These are phyloP conservation scores for Boletus rex-veris DNA, from an alignment of 768 basidiomycete genomes.

Conservation along the genomic window DNA sequence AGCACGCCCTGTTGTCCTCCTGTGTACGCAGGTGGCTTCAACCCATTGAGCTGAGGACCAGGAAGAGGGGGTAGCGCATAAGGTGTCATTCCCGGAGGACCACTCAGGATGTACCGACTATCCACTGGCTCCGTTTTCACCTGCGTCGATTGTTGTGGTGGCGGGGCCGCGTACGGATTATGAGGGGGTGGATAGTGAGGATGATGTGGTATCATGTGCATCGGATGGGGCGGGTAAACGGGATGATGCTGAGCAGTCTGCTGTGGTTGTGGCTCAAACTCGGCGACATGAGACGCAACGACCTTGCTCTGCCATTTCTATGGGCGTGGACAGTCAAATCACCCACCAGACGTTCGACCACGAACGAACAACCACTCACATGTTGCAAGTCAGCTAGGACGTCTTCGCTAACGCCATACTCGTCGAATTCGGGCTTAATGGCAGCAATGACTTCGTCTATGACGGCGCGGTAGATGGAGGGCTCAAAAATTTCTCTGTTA, in stretches of 20 bases:
- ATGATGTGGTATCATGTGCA: constrained; percentile 55
- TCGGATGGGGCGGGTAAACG: constrained; percentile 57
- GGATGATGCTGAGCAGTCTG: constrained; percentile 47
- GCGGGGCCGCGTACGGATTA: constrained; percentile 47
- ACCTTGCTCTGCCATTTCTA: constrained; percentile 98
- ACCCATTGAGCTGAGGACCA: constrained; percentile 59
- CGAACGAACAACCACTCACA: constrained; percentile 49
- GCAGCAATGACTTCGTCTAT: constrained; percentile 93
- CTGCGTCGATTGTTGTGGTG: constrained; percentile 36
- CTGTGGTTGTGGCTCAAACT: constrained; percentile 68
- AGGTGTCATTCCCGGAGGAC: constrained; percentile 37
- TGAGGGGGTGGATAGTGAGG: constrained; percentile 53
- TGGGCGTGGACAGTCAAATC: constrained; percentile 4
- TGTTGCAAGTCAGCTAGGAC: constrained; percentile 85
- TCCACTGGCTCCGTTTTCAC: constrained; percentile 78
- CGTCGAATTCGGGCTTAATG: constrained; percentile 94
- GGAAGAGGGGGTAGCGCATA: constrained; percentile 62
- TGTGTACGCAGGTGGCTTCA: constrained; percentile 48
- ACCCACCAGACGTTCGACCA: constrained; percentile 3
- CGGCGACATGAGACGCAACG: constrained; percentile 90
- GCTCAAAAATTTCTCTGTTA: constrained; percentile 68
- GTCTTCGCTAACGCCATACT: constrained; percentile 90
- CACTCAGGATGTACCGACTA: constrained; percentile 58
- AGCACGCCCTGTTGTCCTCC: constrained; percentile 59
- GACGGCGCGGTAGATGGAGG: constrained; percentile 84